These are phyloP conservation scores for Arthromyces matolae DNA, from an alignment of 768 basidiomycete genomes.

Conservation along the genomic window DNA sequence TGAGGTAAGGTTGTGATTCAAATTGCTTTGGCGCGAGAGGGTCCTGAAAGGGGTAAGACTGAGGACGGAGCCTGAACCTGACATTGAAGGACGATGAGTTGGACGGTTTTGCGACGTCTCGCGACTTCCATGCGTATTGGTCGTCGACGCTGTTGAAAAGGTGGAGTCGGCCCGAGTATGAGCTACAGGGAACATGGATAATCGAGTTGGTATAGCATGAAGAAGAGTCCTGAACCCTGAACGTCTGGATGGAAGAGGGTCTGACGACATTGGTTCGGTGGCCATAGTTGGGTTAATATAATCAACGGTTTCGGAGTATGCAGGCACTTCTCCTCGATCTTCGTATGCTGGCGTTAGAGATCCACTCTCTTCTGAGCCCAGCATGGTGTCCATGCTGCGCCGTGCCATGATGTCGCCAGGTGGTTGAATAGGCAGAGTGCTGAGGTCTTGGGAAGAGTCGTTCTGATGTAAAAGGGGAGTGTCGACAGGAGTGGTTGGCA, in stretches of 20 bases:
- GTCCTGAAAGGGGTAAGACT: constrained; percentile 46
- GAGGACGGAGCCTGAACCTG: constrained; percentile 34
- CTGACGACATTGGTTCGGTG: constrained; percentile 19
- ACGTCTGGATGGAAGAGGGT: too few species aligned
- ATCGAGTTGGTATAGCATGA: constrained; percentile 28
- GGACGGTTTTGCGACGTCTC: constrained; percentile 24
- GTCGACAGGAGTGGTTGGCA: constrained; percentile 38
- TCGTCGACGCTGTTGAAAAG: constrained; percentile 22
- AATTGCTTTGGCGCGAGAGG: constrained; percentile 45
- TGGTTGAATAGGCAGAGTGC: constrained; percentile 16
- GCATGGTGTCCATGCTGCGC: constrained; percentile 27
- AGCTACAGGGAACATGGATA: constrained; percentile 25
- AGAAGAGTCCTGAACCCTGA: constrained; percentile 50
- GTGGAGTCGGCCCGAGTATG: constrained; percentile 29
- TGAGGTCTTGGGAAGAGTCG: constrained; percentile 23
- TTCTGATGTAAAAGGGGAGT: constrained; percentile 39
- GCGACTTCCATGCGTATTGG: constrained; percentile 17
- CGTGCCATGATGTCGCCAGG: constrained; percentile 21
- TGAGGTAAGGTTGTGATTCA: constrained; percentile 49
- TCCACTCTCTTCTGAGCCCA: constrained; percentile 27
- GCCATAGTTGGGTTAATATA: constrained; percentile 2
- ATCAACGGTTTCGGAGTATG: constrained; percentile 59
- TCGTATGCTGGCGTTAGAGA: constrained; percentile 21
- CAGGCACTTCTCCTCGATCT: constrained; percentile 57
- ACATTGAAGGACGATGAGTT: constrained; percentile 28